Evolutionary conservation across 345 rosid genomes (phyloP).

Genomic region (Eucalyptus sideroxylon): DNA sequence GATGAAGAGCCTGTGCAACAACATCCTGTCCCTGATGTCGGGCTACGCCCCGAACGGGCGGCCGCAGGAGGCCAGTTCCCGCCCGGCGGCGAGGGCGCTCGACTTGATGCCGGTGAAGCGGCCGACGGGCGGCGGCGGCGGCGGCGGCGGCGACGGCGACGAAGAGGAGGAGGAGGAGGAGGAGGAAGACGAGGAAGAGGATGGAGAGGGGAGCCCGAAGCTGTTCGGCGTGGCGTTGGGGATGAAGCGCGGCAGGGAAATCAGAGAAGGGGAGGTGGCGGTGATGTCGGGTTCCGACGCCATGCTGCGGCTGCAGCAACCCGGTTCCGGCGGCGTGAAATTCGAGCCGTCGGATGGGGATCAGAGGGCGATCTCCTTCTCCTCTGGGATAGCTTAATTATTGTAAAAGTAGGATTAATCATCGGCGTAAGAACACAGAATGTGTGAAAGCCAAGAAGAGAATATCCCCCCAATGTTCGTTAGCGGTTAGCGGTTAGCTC

Average conservation of each 20-base stretch:
- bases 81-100: constrained; percentile 3
- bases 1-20: constrained; percentile 56
- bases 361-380: neutral
- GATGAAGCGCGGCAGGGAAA: constrained; percentile 36
- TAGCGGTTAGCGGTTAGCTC: neutral
- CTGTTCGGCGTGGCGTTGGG: constrained; percentile 69
- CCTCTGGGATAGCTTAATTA: neutral
- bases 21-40: constrained; percentile 39
- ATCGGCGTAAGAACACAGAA: neutral
- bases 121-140: neutral
- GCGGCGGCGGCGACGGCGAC: neutral
- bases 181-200: neutral
- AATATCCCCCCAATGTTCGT: neutral
- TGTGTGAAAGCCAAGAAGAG: neutral
- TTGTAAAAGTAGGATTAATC: neutral
- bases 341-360: constrained; percentile 25
- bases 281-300: constrained; percentile 1
- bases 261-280: neutral
- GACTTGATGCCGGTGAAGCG: constrained; percentile 18
- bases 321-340: constrained; percentile 15
- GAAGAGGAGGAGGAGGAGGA: neutral
- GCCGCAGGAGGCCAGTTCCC: neutral
- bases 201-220: constrained; percentile 17
- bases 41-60: constrained; percentile 17
- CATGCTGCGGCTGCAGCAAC: constrained; percentile 9